Base-by-base conservation (phyloP, 2,329 filamentous ascomycete species). In the Parastagonospora avenae region DNA sequence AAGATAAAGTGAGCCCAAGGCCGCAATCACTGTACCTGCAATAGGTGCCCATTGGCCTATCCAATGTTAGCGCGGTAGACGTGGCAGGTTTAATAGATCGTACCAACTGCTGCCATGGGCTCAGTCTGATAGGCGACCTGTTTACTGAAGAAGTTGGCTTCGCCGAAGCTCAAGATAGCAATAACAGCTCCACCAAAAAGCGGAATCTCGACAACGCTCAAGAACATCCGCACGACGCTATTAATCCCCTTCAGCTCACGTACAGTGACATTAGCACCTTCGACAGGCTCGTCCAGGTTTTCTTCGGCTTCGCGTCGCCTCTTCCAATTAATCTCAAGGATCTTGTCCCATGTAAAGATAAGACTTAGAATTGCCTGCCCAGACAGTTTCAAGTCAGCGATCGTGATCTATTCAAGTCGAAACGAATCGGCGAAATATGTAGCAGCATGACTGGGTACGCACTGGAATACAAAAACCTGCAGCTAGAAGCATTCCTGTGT, bases 381-480 rank as follows among this genome's bases (percentile, higher is more conserved):
- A 16, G 7, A 4, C 8, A 11, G n/a, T 3, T 32, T 14, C 10
- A n/a, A 4, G 14, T 14, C 14, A n/a, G 33, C 11, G 33, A 14
- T 37, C 12, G 14, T 37, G 12, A 14, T 10, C 3, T 7, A 32
- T 32, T 3, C n/a, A 32, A 32, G 3, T 32, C 9, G 31, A 11
- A n/a, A 24, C 19, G 19, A 24, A 24, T 24, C 19, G 3, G 19
- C 19, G 8, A 11, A 32, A 3, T 11, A n/a, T 10, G 8, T 32
- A n/a, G n/a, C n/a, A 7, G 31, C 10, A 32, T 11, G n/a, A 7
- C 31, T 14, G 33, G 33, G 8, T 16, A 37, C 33, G 8, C 30
- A 27, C 83, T 0, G 85, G 85, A 2, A 89, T 81, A 50, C 85
- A 88, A 52, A 85, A 87, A 2, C 82, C 86, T 2, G 85, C 84